phyloP scores from a whole-genome alignment of 1,284 basidiomycete genomes.

The Tausonia pullulans region DNA sequence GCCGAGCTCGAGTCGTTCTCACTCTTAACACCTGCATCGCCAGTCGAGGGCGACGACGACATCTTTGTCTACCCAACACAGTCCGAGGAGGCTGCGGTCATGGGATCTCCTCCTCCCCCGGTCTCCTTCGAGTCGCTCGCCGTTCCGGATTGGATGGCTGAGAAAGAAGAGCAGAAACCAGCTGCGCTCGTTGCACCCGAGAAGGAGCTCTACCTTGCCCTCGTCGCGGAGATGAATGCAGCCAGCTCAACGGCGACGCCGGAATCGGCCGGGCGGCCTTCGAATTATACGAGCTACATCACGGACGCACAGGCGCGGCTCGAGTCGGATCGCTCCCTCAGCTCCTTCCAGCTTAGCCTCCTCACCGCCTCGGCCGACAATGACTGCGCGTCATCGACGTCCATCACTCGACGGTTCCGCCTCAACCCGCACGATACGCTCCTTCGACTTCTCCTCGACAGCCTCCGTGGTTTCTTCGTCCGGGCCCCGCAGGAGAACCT shows the following conservation, averaged over 20 bases:
- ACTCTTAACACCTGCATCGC: background rate
- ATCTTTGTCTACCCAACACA: slow-evolving; percentile 47
- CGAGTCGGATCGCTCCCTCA: slow-evolving; percentile 44
- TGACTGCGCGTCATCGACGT: background rate
- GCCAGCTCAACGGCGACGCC: slow-evolving; percentile 49
- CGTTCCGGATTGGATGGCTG: slow-evolving; percentile 2
- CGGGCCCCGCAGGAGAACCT: slow-evolving; percentile 80
- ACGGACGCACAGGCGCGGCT: slow-evolving; percentile 62
- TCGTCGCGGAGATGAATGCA: slow-evolving; percentile 68
- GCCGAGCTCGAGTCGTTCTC: slow-evolving; percentile 46
- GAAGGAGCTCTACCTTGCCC: slow-evolving; percentile 58
- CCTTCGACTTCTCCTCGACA: slow-evolving; percentile 57
- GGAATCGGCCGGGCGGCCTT: slow-evolving; percentile 44
- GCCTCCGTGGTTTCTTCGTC: slow-evolving; percentile 64
- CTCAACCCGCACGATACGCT: slow-evolving; percentile 70
- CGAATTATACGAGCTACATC: slow-evolving; percentile 75
- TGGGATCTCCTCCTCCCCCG: slow-evolving; percentile 15
- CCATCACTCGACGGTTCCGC: slow-evolving; percentile 39
- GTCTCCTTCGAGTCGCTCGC: background rate
- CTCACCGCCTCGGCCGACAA: background rate
- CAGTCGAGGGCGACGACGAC: slow-evolving; percentile 15
- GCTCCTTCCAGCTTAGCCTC: background rate
- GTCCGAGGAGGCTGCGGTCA: slow-evolving; percentile 29
- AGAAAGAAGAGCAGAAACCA: slow-evolving; percentile 2
- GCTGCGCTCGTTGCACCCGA: slow-evolving; percentile 24